These are phyloP conservation scores for Citrus mangshanensis DNA, from an alignment of 345 rosid genomes.

Conservation along the genomic window DNA sequence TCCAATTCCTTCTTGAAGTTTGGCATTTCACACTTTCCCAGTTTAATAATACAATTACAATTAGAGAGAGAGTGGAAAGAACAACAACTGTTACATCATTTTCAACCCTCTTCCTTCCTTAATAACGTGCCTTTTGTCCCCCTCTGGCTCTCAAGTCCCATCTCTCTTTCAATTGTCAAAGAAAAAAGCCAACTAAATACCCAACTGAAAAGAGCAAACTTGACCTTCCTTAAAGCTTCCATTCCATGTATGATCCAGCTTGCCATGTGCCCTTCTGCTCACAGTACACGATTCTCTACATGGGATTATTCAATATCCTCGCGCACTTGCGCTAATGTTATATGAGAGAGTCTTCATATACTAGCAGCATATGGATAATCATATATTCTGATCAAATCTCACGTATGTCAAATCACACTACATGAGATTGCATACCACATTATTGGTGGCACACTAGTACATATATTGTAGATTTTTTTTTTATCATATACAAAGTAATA, in stretches of 20 bases:
- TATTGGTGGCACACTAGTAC: neutral
- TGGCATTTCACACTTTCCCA: constrained; percentile 37
- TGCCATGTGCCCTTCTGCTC: neutral
- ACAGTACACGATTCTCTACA: neutral
- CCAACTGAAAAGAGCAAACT: neutral
- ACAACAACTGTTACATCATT: neutral
- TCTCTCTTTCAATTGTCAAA: neutral
- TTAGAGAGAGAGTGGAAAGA: neutral
- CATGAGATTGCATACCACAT: no score
- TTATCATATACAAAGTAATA: no score
- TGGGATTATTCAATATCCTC: neutral
- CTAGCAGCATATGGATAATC: neutral
- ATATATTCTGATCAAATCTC: neutral
- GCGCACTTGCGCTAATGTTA: neutral
- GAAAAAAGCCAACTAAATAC: neutral
- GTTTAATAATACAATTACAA: neutral
- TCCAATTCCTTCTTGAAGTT: constrained; percentile 29
- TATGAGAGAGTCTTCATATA: neutral
- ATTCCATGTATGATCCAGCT: neutral
- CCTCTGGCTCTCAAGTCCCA: constrained; percentile 7
- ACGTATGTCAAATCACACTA: neutral
- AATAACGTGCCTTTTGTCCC: constrained; percentile 44
- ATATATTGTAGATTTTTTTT: no score
- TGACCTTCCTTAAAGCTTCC: neutral
- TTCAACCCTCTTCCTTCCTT: constrained; percentile 15